Percentiles rank a stretch among this genome's conserved stretches.
Evolutionary conservation across 169 alveolate genomes (phyloP).

Genomic region (Plasmodium reichenowi): DNA sequence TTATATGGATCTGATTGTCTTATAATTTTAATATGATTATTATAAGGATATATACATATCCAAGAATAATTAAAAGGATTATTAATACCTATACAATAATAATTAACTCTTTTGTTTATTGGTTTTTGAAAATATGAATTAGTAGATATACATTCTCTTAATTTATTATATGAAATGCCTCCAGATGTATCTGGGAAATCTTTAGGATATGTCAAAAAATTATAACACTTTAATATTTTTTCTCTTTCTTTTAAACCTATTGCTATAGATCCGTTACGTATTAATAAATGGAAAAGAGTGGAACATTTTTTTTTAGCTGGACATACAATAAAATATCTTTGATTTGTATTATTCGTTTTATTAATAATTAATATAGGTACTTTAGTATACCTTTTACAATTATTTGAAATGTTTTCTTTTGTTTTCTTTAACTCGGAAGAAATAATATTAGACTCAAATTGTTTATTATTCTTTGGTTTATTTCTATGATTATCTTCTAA

Average conservation of each 20-base stretch:
- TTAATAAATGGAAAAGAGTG: conserved; percentile 30
- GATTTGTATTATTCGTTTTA: conserved; percentile 38
- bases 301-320: conserved; percentile 71
- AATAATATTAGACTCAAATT: conserved; percentile 4
- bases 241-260: conserved; percentile 74
- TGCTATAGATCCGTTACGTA: conserved; percentile 73
- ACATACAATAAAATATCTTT: conserved; percentile 64
- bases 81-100: conserved; percentile 55
- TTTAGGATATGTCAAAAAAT: conserved; percentile 54
- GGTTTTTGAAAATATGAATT: conserved; percentile 66
- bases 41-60: conserved; percentile 38
- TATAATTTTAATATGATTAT: conserved; percentile 30
- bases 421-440: conserved; percentile 21
- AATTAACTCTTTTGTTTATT: conserved; percentile 63
- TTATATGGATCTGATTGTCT: conserved; percentile 41
- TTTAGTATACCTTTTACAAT: conserved; percentile 40
- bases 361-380: conserved; percentile 56
- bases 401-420: conserved; percentile 22
- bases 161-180: conserved; percentile 36
- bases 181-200: conserved; percentile 68
- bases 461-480: background rate
- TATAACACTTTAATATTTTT: conserved; percentile 58
- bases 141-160: conserved; percentile 34
- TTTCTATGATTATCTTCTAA: background rate
- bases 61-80: conserved; percentile 74